Evolutionary conservation across 768 basidiomycete species (phyloP).

Genomic region (Lactarius psammicola): DNA sequence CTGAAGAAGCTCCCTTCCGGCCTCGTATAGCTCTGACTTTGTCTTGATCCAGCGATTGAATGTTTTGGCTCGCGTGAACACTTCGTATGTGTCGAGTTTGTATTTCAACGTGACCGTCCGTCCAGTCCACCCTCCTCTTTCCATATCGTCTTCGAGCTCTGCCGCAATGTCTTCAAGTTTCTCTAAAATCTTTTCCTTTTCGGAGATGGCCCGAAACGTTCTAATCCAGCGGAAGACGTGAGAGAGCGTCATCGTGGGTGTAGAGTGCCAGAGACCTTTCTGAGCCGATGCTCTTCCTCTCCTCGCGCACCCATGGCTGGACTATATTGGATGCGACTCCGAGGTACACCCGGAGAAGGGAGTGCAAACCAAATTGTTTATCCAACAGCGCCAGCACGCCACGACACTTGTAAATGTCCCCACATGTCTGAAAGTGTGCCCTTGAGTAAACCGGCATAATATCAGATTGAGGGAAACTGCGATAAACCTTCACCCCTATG

Average conservation of each 20-base stretch:
- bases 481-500: slow-evolving; percentile 74
- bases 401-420: slow-evolving; percentile 80
- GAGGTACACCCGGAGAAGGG: slow-evolving; percentile 75
- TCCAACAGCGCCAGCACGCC: slow-evolving; percentile 78
- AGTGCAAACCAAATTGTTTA: slow-evolving; percentile 77
- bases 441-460: neutral
- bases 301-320: slow-evolving; percentile 69
- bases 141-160: slow-evolving; percentile 81
- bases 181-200: slow-evolving; percentile 63
- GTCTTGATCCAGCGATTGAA: slow-evolving; percentile 69
- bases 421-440: slow-evolving; percentile 62
- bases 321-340: slow-evolving; percentile 87
- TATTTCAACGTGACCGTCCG: slow-evolving; percentile 90
- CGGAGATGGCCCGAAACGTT: slow-evolving; percentile 69
- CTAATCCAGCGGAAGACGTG: slow-evolving; percentile 39
- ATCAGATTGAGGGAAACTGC: neutral
- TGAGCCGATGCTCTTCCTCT: slow-evolving; percentile 88
- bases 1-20: slow-evolving; percentile 77
- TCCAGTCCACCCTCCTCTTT: slow-evolving; percentile 76
- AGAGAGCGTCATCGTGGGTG: slow-evolving; percentile 1
- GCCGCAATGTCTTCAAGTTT: slow-evolving; percentile 81
- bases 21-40: slow-evolving; percentile 75
- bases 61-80: slow-evolving; percentile 82
- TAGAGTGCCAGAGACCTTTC: slow-evolving; percentile 57
- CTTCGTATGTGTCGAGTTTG: slow-evolving; percentile 89